Evolutionary conservation across 495 filamentous ascomycete species (phyloP), one percentile per base, ranked within the genome.

Genomic region (Aspergillus asperescens): DNA sequence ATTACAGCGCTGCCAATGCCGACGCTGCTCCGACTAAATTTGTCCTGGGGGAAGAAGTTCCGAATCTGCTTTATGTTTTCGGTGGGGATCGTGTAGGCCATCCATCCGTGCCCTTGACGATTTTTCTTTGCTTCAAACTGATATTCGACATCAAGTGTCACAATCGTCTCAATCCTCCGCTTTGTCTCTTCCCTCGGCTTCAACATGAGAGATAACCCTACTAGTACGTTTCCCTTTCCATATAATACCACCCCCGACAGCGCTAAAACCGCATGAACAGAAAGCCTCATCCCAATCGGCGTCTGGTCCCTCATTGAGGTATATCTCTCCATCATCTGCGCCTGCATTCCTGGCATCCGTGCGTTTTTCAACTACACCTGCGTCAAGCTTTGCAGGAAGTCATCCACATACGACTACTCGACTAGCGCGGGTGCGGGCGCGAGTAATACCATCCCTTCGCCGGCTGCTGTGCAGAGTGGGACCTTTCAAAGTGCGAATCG

Each of bases 261-360:
- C 22, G 62, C 64, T 48, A 56, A 57, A 34, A 62, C 60, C 27
- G 60, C 3, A 65, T n/a, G n/a, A n/a, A n/a, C n/a, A 74, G 48
- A 40, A 50, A 39, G 10, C n/a, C 19, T 50, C 24, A 22, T 40
- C 35, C 3, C n/a, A 4, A 19, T 50, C 1, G 22, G 22, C n/a
- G 20, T 40, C 16, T 79, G 72, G 74, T 76, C 72, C 7, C 66
- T 71, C 13, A 58, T 75, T 37, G 75, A 78, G 49, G 48, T 64
- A n/a, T 70, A 75, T 55, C 52, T 71, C 9, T 71, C 66, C 22
- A 70, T 77, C 46, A 70, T 78, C 48, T 76, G 71, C 60, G 74
- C 72, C 32, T 75, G 68, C 48, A 63, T 78, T 7, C 76, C 74
- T 15, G 59, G 70, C 35, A 63, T 70, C 39, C 60, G 67, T 25